These are phyloP conservation scores for Solanum etuberosum DNA, from an alignment of 257 asterid species.

Conservation along the genomic window DNA sequence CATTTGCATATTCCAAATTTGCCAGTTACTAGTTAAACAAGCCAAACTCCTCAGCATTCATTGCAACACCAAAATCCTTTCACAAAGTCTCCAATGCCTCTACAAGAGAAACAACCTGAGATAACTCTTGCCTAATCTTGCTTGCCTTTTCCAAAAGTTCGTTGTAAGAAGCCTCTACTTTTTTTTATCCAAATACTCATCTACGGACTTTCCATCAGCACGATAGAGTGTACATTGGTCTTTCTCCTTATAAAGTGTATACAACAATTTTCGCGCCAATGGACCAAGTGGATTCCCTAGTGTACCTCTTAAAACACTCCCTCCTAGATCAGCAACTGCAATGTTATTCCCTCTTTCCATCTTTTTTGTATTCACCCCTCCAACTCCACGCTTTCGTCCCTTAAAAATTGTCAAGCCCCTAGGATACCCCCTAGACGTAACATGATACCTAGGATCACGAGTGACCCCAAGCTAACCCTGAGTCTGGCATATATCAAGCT, in stretches of 20 bases:
- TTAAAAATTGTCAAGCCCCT: constrained; percentile 28
- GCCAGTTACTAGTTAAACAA: no score
- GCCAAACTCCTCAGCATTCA: no score
- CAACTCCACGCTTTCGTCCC: constrained; percentile 81
- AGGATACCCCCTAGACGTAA: no score
- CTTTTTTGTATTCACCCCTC: constrained; percentile 69
- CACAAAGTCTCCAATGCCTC: not conserved
- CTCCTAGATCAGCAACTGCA: constrained; percentile 8
- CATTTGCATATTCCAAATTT: no score
- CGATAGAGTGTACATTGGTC: constrained; percentile 68
- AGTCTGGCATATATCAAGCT: no score
- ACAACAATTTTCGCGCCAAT: no score
- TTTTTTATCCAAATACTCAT: constrained; percentile 50
- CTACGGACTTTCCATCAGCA: constrained; percentile 54
- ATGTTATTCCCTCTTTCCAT: constrained; percentile 37
- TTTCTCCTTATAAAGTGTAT: no score
- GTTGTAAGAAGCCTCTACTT: constrained; percentile 62
- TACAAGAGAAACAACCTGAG: no score
- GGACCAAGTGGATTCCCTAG: constrained; percentile 46
- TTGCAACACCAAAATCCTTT: no score
- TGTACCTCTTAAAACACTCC: constrained; percentile 45
- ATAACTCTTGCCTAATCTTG: constrained; percentile 41
- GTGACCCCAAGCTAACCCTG: no score
- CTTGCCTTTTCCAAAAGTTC: constrained; percentile 61
- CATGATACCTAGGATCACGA: no score